Evolutionary conservation across 2,329 filamentous ascomycete genomes (phyloP).

Genomic region (Pseudogymnoascus sp.): DNA sequence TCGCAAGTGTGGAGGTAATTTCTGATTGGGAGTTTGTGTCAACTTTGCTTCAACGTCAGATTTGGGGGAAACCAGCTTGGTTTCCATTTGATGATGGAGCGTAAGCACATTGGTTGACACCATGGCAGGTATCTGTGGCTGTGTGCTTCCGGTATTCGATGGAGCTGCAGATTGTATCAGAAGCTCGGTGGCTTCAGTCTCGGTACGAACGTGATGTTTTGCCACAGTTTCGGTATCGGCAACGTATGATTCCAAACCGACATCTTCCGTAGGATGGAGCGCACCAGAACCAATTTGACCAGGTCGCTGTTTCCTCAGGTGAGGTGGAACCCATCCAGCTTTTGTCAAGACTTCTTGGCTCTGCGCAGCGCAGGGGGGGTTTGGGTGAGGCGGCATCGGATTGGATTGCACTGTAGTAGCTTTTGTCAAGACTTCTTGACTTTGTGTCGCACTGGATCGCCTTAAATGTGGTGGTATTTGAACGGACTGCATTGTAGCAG

Average conservation of each 20-base stretch:
- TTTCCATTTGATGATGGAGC: neutral
- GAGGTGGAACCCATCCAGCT: neutral
- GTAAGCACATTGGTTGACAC: neutral
- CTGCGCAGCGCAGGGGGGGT: neutral
- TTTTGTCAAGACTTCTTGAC: neutral
- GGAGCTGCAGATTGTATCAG: neutral
- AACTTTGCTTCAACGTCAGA: neutral
- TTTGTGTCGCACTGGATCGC: neutral
- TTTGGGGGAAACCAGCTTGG: neutral
- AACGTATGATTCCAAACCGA: neutral
- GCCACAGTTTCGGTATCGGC: neutral
- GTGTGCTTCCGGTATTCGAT: neutral
- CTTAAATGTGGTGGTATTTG: neutral
- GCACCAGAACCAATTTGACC: neutral
- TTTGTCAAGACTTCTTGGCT: slow-evolving; percentile 1
- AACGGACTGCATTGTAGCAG: neutral
- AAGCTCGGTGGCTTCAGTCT: neutral
- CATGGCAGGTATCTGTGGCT: neutral
- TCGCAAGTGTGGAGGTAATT: neutral
- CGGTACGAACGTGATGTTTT: neutral
- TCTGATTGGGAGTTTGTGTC: neutral
- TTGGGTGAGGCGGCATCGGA: neutral
- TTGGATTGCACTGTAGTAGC: neutral
- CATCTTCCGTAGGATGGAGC: neutral
- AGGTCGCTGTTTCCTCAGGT: neutral